Evolutionary conservation across 1,284 basidiomycete genomes (phyloP).

Genomic region (Sparassis latifolia): DNA sequence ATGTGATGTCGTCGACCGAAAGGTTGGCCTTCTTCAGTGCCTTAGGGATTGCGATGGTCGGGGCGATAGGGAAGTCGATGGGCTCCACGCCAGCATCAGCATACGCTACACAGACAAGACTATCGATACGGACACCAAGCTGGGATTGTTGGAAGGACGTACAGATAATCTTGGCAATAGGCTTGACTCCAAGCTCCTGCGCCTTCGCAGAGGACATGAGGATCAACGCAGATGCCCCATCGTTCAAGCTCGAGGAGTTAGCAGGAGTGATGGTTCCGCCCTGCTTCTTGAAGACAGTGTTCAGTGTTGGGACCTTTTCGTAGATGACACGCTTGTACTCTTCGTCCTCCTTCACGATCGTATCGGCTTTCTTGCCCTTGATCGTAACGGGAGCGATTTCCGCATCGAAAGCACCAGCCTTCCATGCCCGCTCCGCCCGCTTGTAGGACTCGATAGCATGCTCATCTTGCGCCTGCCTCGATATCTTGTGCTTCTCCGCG

Average conservation of each 20-base stretch:
- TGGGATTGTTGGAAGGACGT: constrained; percentile 28
- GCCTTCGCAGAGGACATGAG: constrained; percentile 90
- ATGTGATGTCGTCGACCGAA: constrained; percentile 77
- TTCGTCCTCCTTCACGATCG: constrained; percentile 89
- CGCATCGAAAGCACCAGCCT: constrained; percentile 74
- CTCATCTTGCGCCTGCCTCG: constrained; percentile 81
- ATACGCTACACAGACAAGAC: constrained; percentile 56
- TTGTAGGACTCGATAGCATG: constrained; percentile 94
- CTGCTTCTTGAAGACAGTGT: constrained; percentile 86
- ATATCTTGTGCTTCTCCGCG: constrained; percentile 81
- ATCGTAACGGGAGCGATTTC: constrained; percentile 93
- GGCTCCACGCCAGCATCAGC: constrained; percentile 96
- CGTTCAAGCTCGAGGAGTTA: constrained; percentile 94
- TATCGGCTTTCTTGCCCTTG: constrained; percentile 93
- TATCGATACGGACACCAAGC: constrained; percentile 1
- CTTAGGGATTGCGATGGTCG: constrained; percentile 85
- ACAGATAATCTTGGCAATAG: constrained; percentile 89
- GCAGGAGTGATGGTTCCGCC: constrained; percentile 91
- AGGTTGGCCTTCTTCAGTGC: constrained; percentile 88
- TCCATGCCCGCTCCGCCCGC: constrained; percentile 90
- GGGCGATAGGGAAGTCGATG: constrained; percentile 95
- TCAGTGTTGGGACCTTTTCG: constrained; percentile 85
- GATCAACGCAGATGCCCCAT: constrained; percentile 95
- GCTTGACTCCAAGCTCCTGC: constrained; percentile 82
- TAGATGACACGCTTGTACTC: constrained; percentile 95